Evolutionary conservation across 495 filamentous ascomycete genomes (phyloP).

Genomic region (Pseudoneurospora amorphoporcata): DNA sequence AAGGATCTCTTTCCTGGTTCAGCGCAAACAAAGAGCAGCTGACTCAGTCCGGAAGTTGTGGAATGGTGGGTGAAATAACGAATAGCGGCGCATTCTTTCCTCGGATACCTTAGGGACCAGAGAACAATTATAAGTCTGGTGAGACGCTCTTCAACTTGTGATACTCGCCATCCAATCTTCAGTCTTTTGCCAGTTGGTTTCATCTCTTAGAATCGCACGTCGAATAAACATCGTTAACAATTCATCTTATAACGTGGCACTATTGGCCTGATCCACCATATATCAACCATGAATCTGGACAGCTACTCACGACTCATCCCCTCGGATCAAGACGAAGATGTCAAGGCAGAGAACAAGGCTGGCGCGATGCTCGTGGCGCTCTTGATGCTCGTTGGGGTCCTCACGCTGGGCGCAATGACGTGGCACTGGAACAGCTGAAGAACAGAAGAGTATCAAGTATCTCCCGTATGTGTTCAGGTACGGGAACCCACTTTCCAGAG

Average conservation of each 20-base stretch:
- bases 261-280: background rate
- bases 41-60: background rate
- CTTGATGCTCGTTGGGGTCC: background rate
- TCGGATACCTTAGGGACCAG: background rate
- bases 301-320: conserved; percentile 18
- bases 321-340: conserved; percentile 13
- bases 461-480: background rate
- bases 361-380: conserved; percentile 1
- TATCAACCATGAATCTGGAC: conserved; percentile 18
- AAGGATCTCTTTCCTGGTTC: background rate
- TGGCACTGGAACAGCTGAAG: background rate
- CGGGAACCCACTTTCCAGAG: no score
- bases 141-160: background rate
- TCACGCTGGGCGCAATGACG: background rate
- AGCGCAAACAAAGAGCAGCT: background rate
- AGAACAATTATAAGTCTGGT: background rate
- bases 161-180: background rate
- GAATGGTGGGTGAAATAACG: background rate
- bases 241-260: background rate
- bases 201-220: background rate
- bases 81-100: background rate
- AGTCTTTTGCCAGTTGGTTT: background rate
- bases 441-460: background rate
- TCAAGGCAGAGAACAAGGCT: background rate
- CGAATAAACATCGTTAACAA: background rate